phyloP scores from a whole-genome alignment of 1,284 basidiomycete genomes.

The Fomitopsis schrenkii region DNA sequence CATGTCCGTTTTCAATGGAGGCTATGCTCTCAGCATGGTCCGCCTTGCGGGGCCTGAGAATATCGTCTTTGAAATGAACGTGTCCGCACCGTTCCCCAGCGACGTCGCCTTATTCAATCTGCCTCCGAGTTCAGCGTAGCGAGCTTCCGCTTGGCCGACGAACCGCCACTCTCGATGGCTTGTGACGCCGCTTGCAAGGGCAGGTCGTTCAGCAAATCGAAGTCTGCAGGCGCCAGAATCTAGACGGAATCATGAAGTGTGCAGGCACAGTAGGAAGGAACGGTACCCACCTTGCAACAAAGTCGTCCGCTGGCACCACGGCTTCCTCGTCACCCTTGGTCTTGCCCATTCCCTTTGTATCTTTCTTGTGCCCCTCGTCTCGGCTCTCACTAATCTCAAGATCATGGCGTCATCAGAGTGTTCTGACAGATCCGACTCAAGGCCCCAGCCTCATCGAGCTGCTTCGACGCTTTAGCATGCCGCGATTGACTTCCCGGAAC shows the following conservation, averaged over 20 bases:
- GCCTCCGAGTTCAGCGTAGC: conserved; percentile 60
- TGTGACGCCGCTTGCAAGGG: conserved; percentile 79
- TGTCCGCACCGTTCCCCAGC: conserved; percentile 44
- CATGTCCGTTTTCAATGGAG: conserved; percentile 87
- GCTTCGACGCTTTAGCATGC: conserved; percentile 81
- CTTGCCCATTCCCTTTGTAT: conserved; percentile 31
- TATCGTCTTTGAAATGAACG: conserved; percentile 88
- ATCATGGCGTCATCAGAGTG: conserved; percentile 69
- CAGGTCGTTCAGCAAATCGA: conserved; percentile 89
- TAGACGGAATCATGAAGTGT: conserved; percentile 26
- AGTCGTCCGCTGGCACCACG: conserved; percentile 17
- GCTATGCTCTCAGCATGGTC: conserved; percentile 95
- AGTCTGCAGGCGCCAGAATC: conserved; percentile 98
- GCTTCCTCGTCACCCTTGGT: conserved; percentile 25
- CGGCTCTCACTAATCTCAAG: conserved; percentile 86
- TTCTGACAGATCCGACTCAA: conserved; percentile 56
- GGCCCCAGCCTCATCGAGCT: conserved; percentile 94
- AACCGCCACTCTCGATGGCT: conserved; percentile 67
- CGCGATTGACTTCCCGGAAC: conserved; percentile 97
- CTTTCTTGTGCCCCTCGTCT: conserved; percentile 45
- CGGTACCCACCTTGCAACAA: conserved; percentile 7
- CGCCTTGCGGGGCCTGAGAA: conserved; percentile 86
- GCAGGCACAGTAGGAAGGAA: neutral
- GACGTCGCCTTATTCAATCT: conserved; percentile 51
- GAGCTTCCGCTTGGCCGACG: conserved; percentile 85